Evolutionary conservation across 1,284 basidiomycete species (phyloP), one percentile per base, ranked within the genome.

Genomic region (Anthracocystis setariae): DNA sequence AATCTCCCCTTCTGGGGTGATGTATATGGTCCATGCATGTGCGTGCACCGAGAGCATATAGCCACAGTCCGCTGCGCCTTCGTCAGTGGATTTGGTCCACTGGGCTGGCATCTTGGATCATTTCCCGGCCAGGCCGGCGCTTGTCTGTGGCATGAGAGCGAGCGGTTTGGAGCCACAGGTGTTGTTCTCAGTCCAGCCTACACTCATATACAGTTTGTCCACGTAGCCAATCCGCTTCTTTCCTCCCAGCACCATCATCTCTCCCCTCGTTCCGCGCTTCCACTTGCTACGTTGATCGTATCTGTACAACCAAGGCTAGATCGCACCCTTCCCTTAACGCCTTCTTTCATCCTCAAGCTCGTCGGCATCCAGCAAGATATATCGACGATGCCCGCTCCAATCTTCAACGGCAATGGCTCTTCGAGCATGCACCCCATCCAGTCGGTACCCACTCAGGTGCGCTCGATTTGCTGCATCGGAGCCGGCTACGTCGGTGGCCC

Each of bases 401-500:
- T 60, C 3, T 44, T 48, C 40, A 33, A 46, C 39, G 24, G n/a
- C n/a, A 61, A 61, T 23, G 64, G 64, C 53, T 61, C 58, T 4
- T 67, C 64, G 13, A 59, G 63, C 45, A 51, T 45, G 37, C 23
- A 18, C n/a, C 21, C 52, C 20, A 18, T 67, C 27, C 69, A 72
- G 43, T 63, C 64, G 33, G 60, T 67, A 3, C 69, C 69, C 17
- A 38, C 60, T 15, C 69, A 60, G 20, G 65, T 73, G 9, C 56
- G 60, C n/a, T 58, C 52, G 39, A 85, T 85, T 54, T 84, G 84
- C 57, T 85, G 85, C 58, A 85, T 97, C 80, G 94, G 94, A 83
- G 94, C 94, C 84, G 94, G 94, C 83, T 96, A 96, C 83, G 94
- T 97, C 81, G 94, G 83, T 25, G 83, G 83, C 3, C 82, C 82